A percentile compares a stretch with the other conserved stretches of the same genome.
These are phyloP conservation scores for Lippia alba DNA, from an alignment of 305 asterid species.

Conservation along the genomic window DNA sequence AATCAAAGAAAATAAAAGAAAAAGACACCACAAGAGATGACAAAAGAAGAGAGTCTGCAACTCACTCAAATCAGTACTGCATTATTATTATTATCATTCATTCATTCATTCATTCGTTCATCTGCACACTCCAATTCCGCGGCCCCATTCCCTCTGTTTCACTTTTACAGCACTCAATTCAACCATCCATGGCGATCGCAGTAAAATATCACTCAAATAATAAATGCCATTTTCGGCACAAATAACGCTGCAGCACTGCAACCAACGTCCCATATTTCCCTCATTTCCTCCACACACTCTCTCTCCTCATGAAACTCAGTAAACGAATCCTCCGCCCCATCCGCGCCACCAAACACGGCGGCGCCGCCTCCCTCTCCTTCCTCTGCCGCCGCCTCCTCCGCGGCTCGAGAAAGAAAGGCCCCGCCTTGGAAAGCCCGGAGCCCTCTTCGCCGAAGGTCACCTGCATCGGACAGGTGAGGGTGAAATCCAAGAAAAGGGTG, in stretches of 20 bases:
- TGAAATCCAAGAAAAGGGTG: conserved; percentile 77
- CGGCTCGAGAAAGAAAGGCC: conserved; percentile 56
- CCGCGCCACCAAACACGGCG: conserved; percentile 53
- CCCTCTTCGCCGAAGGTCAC: conserved; percentile 97
- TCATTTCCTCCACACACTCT: conserved; percentile 24
- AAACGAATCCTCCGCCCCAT: conserved; percentile 73
- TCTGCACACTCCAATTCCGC: too few relatives aligned
- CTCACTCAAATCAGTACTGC: conserved; percentile 3
- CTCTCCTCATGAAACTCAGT: conserved; percentile 71
- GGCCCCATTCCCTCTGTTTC: background rate
- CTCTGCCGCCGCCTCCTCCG: conserved; percentile 59
- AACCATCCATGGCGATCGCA: conserved; percentile 29
- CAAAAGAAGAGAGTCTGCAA: conserved; percentile 5
- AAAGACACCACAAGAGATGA: background rate
- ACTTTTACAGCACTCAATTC: conserved; percentile 8
- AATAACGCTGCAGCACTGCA: background rate
- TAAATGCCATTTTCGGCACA: background rate
- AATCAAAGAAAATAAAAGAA: too few relatives aligned
- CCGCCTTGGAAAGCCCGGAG: conserved; percentile 66
- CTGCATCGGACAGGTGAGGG: conserved; percentile 94
- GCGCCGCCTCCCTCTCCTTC: conserved; percentile 56
- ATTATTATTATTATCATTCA: too few relatives aligned
- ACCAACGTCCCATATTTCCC: conserved; percentile 2
- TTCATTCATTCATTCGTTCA: background rate
- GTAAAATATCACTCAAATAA: conserved; percentile 18